Percentiles rank a stretch among this genome's conserved stretches.
phyloP scores from a whole-genome alignment of 2,329 filamentous ascomycete species.

The Cadophora luteo-olivacea region DNA sequence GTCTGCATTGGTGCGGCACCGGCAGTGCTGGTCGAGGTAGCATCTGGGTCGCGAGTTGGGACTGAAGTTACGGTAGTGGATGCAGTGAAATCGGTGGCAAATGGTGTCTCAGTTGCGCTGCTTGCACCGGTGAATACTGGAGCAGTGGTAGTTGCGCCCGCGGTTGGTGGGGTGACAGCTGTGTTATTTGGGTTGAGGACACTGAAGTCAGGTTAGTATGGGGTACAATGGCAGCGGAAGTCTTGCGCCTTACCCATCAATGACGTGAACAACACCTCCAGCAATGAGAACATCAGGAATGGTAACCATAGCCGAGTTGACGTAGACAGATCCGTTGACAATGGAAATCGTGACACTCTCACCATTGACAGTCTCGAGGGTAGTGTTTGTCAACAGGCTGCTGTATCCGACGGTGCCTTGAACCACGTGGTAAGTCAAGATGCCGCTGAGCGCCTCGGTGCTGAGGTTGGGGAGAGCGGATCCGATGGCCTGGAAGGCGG shows the following conservation, averaged over 20 bases:
- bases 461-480: constrained; percentile 39
- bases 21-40: constrained; percentile 43
- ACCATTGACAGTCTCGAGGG: constrained; percentile 39
- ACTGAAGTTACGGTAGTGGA: constrained; percentile 45
- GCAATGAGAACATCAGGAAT: constrained; percentile 45
- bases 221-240: not conserved
- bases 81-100: constrained; percentile 58
- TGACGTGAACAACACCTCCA: constrained; percentile 46
- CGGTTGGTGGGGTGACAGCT: constrained; percentile 45
- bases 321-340: constrained; percentile 46
- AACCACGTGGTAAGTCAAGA: constrained; percentile 46
- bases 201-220: constrained; percentile 38
- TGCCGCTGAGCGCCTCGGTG: constrained; percentile 33
- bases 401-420: constrained; percentile 41
- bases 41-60: constrained; percentile 37
- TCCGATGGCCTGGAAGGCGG: constrained; percentile 45
- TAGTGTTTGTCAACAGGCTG: constrained; percentile 40
- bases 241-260: constrained; percentile 50
- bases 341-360: constrained; percentile 43
- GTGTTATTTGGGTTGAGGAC: constrained; percentile 62
- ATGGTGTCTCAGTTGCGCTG: constrained; percentile 55
- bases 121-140: constrained; percentile 62
- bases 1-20: constrained; percentile 47
- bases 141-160: constrained; percentile 52
- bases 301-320: constrained; percentile 48